Percentiles rank a stretch among this genome's conserved stretches.
Conservation (phyloP, 139 green algal genomes). For the Nannochloris sp. region DNA sequence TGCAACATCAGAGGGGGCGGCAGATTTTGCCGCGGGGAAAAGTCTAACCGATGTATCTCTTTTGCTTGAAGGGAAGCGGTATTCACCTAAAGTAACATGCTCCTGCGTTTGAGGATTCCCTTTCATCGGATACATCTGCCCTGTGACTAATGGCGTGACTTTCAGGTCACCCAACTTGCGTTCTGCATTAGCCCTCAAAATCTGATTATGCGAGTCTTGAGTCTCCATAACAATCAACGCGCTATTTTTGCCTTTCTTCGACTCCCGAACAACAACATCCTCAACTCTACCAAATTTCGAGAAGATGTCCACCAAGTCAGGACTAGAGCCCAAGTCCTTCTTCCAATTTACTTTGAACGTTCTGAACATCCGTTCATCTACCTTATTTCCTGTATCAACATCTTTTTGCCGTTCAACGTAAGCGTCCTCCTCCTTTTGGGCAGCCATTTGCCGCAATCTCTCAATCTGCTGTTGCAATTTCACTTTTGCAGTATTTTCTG, state of each 20-base stretch:
- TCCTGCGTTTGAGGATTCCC: too few species aligned
- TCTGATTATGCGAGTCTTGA: constrained; percentile 12
- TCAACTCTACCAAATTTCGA: constrained; percentile 21
- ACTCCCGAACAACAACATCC: constrained; percentile 45
- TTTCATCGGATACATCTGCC: too few species aligned
- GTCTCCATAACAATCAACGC: constrained; percentile 52
- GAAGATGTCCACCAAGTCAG: constrained; percentile 14
- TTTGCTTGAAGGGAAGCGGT: too few species aligned
- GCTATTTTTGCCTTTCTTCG: constrained; percentile 21
- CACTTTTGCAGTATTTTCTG: constrained; percentile 19
- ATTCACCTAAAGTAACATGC: too few species aligned
- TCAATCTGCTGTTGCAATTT: constrained; percentile 48
- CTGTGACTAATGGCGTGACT: neutral
- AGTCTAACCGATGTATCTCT: too few species aligned
- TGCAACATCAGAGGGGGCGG: too few species aligned
- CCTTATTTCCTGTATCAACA: neutral
- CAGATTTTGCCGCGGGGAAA: too few species aligned
- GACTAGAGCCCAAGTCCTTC: constrained; percentile 12
- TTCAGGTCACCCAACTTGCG: neutral
- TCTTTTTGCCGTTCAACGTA: constrained; percentile 1
- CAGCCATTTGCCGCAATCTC: constrained; percentile 33
- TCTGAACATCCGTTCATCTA: constrained; percentile 27
- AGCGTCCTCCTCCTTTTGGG: constrained; percentile 8
- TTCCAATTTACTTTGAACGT: constrained; percentile 58
- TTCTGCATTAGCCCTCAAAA: neutral